Base-by-base conservation (phyloP, 75 land plant species). In the Cupressus sempervirens region DNA sequence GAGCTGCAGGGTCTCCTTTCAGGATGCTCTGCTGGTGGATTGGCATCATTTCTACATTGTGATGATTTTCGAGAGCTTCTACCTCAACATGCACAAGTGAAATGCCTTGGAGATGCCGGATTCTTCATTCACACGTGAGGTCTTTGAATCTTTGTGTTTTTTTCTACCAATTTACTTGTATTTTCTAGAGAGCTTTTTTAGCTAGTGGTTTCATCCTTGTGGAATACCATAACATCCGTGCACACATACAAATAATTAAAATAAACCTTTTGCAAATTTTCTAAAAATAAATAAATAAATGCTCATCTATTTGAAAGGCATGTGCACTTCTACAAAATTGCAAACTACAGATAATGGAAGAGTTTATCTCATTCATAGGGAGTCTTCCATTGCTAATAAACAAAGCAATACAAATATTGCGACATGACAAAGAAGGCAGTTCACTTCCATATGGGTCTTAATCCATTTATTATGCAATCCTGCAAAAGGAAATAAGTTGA, bases 11-110 rank as follows among this genome's bases (percentile, higher is more conserved):
- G 92, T 75, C 90, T 97, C 85, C 93, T 97, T 83, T 88, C 94
- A 72, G 99, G 99, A 81, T 97, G 99, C 85, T 97, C 99, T 79
- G 99, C 99, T 86, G 99, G 99, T 56, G 99, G 96, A 0, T 83
- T 97, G 80, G 98, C 99, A 56, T 89, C 98, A 68, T 91, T 92
- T 43, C 86, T 97, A 14, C 98, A 96, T 73, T 96, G 98, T 91
- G 96, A 96, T 88, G 86, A 86, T 65, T 96, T 96, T 72, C 86
- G 84, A 23, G 88, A 84, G 3, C 86, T 88, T 86, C 76, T 96
- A 81, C 93, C 93, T 8, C 87, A 84, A 84, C 76, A 86, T 83
- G 89, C 90, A 26, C 88, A 85, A 81, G 97, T 97, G 80, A 97
- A 97, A 84, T 97, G 99, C 91, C 86, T 97, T 83, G 91, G 93